Evolutionary conservation across 1,284 basidiomycete genomes (phyloP).

Genomic region (Cutaneotrichosporon sp.): DNA sequence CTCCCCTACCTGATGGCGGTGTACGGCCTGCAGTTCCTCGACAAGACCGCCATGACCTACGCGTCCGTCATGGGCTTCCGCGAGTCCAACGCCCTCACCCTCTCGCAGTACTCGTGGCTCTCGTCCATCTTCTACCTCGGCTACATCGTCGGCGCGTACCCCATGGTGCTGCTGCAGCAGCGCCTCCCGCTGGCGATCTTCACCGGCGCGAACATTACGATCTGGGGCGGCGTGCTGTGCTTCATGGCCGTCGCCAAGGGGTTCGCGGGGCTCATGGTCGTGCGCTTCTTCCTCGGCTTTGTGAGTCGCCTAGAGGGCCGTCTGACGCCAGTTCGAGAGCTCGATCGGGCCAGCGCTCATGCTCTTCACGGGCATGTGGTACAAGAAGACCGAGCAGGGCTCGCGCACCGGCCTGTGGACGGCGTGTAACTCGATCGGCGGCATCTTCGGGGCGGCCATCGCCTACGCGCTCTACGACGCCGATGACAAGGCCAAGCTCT

Average conservation of each 20-base stretch:
- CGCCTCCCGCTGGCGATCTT: conserved; percentile 25
- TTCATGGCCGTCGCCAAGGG: conserved; percentile 26
- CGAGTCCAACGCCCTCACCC: conserved; percentile 11
- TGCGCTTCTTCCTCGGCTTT: conserved; percentile 23
- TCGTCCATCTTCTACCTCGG: conserved; percentile 27
- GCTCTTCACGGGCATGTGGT: conserved; percentile 29
- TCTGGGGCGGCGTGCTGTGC: conserved; percentile 28
- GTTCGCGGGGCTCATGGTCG: conserved; percentile 25
- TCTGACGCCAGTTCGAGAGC: conserved; percentile 12
- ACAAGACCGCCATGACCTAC: conserved; percentile 24
- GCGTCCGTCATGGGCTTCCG: conserved; percentile 16
- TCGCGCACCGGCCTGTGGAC: conserved; percentile 24
- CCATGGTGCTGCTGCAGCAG: conserved; percentile 27
- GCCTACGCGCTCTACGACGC: conserved; percentile 18
- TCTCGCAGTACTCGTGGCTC: conserved; percentile 25
- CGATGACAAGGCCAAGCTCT: conserved; percentile 9
- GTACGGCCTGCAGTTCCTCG: conserved; percentile 12
- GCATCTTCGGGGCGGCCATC: conserved; percentile 29
- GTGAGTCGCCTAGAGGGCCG: neutral
- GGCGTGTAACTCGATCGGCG: conserved; percentile 26
- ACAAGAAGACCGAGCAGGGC: conserved; percentile 23
- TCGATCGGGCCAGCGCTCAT: conserved; percentile 22
- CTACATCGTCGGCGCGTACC: conserved; percentile 30
- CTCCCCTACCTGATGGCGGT: conserved; percentile 9
- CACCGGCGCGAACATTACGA: conserved; percentile 18